Evolutionary conservation across 2,329 filamentous ascomycete species (phyloP), one percentile per base, ranked within the genome.

Genomic region (Mycosphaerella arachidis): DNA sequence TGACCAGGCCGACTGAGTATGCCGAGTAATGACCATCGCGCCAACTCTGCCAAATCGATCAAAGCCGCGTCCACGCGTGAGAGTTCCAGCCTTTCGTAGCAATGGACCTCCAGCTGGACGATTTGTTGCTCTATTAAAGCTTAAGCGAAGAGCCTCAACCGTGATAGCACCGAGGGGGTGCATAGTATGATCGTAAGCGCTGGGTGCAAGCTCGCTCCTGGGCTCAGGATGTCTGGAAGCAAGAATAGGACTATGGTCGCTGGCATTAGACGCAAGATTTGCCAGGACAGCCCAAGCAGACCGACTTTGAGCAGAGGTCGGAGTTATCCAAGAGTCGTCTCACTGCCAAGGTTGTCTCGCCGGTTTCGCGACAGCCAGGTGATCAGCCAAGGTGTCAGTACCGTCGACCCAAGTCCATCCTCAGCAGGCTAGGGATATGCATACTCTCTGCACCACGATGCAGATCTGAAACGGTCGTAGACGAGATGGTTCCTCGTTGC

Each of bases 91-190:
- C 58, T 30, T 3, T 60, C 53, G 7, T 33, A 7, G 27, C 33
- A 18, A 3, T 18, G n/a, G 8, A 60, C 48, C 35, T 60, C 31
- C 2, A 60, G n/a, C 16, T 60, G 58, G 7, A 60, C 58, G 33
- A 60, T 53, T 24, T 60, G 58, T 27, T 60, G 58, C 24, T 56
- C 53, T 8, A 60, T 53, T 18, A 60, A 33, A 12, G 58, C 56
- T 29, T 51, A 60, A 1, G 58, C 58, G 29, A 56, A 60, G 3
- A 53, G 58, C n/a, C 58, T 53, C 10, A 60, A 29, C 6, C 58
- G 45, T 20, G 58, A 60, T 8, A 60, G 48, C 10, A 48, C 46
- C n/a, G 53, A 43, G 30, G 31, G 40, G n/a, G 33, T n/a, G 40
- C 56, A 60, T 4, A 60, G 27, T 3, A 56, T 20, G 13, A 24